Conservation (phyloP, 2,329 filamentous ascomycete species). For the Scytalidium lignicola region DNA sequence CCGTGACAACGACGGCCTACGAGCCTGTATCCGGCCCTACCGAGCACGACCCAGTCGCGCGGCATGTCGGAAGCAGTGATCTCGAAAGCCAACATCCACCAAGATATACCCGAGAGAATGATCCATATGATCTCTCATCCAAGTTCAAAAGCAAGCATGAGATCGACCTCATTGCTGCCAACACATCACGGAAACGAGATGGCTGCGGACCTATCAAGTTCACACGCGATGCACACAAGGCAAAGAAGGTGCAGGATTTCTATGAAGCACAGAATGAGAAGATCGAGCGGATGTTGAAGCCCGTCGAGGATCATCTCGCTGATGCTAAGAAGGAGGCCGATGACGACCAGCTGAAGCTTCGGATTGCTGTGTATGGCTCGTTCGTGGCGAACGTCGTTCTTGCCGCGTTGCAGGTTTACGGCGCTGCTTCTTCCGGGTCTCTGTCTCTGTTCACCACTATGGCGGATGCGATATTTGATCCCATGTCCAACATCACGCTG, state of each 20-base stretch:
- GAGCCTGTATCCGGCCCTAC: constrained; percentile 25
- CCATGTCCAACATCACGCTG: constrained; percentile 79
- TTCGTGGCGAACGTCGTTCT: constrained; percentile 79
- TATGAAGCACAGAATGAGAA: constrained; percentile 90
- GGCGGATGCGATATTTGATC: constrained; percentile 93
- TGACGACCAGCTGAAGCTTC: constrained; percentile 74
- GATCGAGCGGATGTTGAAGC: constrained; percentile 86
- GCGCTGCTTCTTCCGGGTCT: constrained; percentile 80
- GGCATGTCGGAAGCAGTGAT: constrained; percentile 29
- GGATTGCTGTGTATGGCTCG: constrained; percentile 56
- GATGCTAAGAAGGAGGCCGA: constrained; percentile 71
- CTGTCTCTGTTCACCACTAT: constrained; percentile 96
- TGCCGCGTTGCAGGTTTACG: constrained; percentile 80
- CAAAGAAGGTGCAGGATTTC: constrained; percentile 62
- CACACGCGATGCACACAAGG: constrained; percentile 32
- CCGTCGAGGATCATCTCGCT: constrained; percentile 83
- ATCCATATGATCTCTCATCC: constrained; percentile 75
- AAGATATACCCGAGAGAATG: constrained; percentile 47
- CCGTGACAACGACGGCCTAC: constrained; percentile 36
- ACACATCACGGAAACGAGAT: constrained; percentile 71
- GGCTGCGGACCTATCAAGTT: constrained; percentile 33
- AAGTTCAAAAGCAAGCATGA: constrained; percentile 74
- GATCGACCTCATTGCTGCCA: constrained; percentile 72
- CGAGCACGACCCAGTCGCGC: constrained; percentile 22
- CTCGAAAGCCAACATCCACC: constrained; percentile 34